Evolutionary conservation across 2,329 filamentous ascomycete genomes (phyloP), one percentile per base, ranked within the genome.

Genomic region (Septoria petroselini): DNA sequence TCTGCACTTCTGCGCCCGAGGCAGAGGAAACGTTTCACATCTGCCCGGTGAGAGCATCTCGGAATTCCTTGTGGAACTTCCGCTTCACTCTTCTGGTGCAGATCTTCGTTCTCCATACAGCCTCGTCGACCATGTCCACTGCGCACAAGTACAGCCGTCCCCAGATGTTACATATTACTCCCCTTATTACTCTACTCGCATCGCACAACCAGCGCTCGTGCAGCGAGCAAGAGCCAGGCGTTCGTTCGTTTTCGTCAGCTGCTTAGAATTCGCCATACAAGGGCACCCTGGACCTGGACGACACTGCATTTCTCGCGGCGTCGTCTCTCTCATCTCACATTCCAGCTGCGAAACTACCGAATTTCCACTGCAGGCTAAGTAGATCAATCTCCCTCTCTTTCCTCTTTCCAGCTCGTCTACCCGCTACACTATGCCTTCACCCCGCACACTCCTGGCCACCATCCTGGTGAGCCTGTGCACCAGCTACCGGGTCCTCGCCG

Each of bases 311-410:
- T 27, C 23, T 27, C 21, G 12, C 7, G 9, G 39, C 42, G 43
- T 39, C 30, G 23, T n/a, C 35, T 33, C 35, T 33, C 34, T 39
- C 43, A 47, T 39, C 34, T 40, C 9, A 39, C 43, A 39, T 47
- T 47, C 43, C 43, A 18, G 15, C 21, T 38, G 34, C 34, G 34
- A 38, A 38, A 38, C 34, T 18, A 38, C 34, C 7, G 34, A 38
- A 23, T 19, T 38, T 17, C 17, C 6, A 9, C 4, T 9, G 12
- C 17, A 38, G 12, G 34, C 34, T 38, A 38, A 38, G 34, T 38
- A 38, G 7, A 12, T 8, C 34, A 7, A 12, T 21, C 12, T 18
- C 34, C 34, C 18, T 4, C 34, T 38, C 34, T 18, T 38, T 18
- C n/a, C 11, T 7, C 14, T 19, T 11, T 38, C 34, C 17, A 11